phyloP scores from a whole-genome alignment of 768 basidiomycete species.

The Suillus tomentosus region DNA sequence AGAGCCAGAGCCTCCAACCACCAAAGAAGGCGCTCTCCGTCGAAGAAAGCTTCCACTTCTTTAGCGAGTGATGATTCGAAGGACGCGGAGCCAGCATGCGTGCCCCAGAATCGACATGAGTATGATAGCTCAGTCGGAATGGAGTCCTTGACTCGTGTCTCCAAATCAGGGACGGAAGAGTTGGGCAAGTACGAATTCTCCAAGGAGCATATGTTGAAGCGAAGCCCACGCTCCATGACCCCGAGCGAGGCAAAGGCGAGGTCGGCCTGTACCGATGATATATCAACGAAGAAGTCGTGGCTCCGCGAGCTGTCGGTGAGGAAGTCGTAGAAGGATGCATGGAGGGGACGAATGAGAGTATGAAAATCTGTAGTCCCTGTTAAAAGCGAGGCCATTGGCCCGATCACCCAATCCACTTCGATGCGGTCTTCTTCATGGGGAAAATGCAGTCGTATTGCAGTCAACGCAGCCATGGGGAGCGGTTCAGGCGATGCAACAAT shows the following conservation, averaged over 20 bases:
- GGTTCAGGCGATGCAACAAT: constrained; percentile 2
- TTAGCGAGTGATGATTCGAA: constrained; percentile 5
- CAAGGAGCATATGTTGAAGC: constrained; percentile 11
- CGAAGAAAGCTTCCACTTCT: constrained; percentile 24
- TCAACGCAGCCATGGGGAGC: background rate
- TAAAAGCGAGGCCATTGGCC: constrained; percentile 8
- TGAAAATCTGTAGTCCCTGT: background rate
- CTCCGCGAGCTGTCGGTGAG: constrained; percentile 17
- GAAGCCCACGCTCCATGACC: constrained; percentile 28
- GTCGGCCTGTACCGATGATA: background rate
- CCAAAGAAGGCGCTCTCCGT: constrained; percentile 10
- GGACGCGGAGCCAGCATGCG: constrained; percentile 24
- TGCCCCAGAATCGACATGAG: constrained; percentile 34
- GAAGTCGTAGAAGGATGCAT: constrained; percentile 32
- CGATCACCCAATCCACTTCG: background rate
- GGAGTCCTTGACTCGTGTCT: constrained; percentile 13
- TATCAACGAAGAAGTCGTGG: constrained; percentile 16
- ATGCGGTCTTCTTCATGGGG: background rate
- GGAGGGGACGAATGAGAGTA: constrained; percentile 20
- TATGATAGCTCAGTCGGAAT: constrained; percentile 32
- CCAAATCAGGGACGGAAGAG: constrained; percentile 19
- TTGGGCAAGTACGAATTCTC: constrained; percentile 30
- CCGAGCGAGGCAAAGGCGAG: constrained; percentile 24
- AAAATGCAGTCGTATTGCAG: background rate
- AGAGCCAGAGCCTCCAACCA: constrained; percentile 11